Percentiles rank a stretch among this genome's conserved stretches.
phyloP scores from a whole-genome alignment of 1,139 yeast species.

The Debaryomycetaceae sp. region DNA sequence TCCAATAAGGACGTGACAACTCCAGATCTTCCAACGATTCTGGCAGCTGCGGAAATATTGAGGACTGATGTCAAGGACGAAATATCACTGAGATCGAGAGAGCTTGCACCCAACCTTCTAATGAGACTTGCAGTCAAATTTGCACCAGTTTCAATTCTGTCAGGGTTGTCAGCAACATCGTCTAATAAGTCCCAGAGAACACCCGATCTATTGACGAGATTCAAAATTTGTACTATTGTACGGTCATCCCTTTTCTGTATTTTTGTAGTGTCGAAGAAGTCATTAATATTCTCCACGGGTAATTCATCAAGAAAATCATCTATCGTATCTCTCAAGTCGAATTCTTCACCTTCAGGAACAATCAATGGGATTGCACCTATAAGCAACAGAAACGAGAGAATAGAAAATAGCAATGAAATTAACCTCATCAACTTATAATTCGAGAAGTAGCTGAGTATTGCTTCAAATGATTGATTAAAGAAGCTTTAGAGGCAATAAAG shows the following conservation, averaged over 20 bases:
- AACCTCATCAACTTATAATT: slow-evolving; percentile 2
- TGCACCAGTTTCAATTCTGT: slow-evolving; percentile 25
- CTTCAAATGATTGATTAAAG: not conserved
- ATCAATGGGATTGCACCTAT: slow-evolving; percentile 16
- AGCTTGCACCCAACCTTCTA: slow-evolving; percentile 3
- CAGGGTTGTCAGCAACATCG: slow-evolving; percentile 30
- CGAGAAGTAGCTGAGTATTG: not conserved
- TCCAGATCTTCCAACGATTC: slow-evolving; percentile 30
- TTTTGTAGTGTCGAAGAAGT: slow-evolving; percentile 7
- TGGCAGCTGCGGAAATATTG: slow-evolving; percentile 23
- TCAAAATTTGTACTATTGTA: slow-evolving; percentile 16
- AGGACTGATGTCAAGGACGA: slow-evolving; percentile 11
- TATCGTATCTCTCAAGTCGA: slow-evolving; percentile 11
- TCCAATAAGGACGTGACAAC: slow-evolving; percentile 30
- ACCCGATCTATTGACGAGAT: slow-evolving; percentile 34
- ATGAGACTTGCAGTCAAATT: slow-evolving; percentile 23
- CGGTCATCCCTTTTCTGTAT: slow-evolving; percentile 18
- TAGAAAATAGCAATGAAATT: not conserved
- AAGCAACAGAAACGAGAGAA: slow-evolving; percentile 6
- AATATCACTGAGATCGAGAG: slow-evolving; percentile 1
- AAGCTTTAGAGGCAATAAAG: not conserved
- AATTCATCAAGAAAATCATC: slow-evolving; percentile 11
- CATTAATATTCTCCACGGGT: slow-evolving; percentile 8
- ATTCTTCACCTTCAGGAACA: slow-evolving; percentile 16
- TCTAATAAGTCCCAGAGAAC: slow-evolving; percentile 35